Conservation (phyloP, 306 rosid genomes). For the Cercis canadensis region DNA sequence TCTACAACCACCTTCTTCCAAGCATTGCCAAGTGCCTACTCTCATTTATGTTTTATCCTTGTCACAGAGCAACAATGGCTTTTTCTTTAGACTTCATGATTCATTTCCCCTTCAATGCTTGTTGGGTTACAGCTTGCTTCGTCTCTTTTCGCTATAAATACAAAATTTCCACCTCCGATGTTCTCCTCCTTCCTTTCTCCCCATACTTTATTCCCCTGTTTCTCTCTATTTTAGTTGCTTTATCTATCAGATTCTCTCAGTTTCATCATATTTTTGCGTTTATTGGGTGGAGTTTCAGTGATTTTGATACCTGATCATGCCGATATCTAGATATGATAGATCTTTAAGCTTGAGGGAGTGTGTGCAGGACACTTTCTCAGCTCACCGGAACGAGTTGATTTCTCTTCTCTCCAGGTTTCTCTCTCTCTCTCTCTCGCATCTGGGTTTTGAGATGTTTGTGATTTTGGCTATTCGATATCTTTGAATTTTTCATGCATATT, state of each 20-base stretch:
- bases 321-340: conserved; percentile 4
- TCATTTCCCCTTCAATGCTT: not conserved
- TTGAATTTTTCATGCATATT: not conserved
- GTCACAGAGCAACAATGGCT: conserved; percentile 26
- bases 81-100: conserved; percentile 14
- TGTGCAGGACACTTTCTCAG: conserved; percentile 41
- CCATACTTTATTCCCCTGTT: not conserved
- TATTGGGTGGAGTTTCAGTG: not conserved
- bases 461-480: conserved; percentile 6
- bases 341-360: conserved; percentile 39
- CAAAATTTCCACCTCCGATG: not conserved
- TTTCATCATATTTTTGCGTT: not conserved
- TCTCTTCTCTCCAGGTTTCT: conserved; percentile 58
- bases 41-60: not conserved
- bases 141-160: not conserved
- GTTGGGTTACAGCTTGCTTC: not conserved
- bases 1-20: conserved; percentile 18
- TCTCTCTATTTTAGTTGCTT: too few relatives aligned
- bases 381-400: conserved; percentile 41
- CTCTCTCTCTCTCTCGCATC: not conserved
- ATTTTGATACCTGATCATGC: not conserved
- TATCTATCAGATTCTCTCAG: too few relatives aligned
- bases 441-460: not conserved
- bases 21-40: conserved; percentile 34
- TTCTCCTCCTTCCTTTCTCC: not conserved